phyloP scores from a whole-genome alignment of 192 early-diverging fungal genomes.

The Dimargaris verticillata region DNA sequence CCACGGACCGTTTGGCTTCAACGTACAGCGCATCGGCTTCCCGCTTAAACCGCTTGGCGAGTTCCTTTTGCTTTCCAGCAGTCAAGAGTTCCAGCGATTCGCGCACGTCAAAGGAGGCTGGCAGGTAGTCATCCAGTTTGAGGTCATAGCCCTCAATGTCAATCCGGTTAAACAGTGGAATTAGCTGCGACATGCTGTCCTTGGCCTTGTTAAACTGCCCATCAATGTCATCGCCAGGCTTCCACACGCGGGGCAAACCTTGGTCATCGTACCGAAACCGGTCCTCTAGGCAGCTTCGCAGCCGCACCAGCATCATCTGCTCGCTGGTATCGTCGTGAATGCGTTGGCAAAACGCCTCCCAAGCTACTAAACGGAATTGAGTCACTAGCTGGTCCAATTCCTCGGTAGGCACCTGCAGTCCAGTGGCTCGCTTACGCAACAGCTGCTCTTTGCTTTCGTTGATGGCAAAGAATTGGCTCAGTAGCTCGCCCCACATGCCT shows the following conservation, averaged over 20 bases:
- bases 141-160: slow-evolving; percentile 23
- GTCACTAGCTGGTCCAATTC: slow-evolving; percentile 33
- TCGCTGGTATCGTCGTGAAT: slow-evolving; percentile 72
- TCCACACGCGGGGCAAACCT: slow-evolving; percentile 90
- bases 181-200: slow-evolving; percentile 42
- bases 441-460: slow-evolving; percentile 35
- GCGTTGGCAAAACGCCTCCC: slow-evolving; percentile 53
- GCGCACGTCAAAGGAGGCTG: slow-evolving; percentile 37
- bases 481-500: slow-evolving; percentile 57
- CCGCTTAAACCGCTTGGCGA: slow-evolving; percentile 66
- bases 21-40: slow-evolving; percentile 84
- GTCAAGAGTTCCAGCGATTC: slow-evolving; percentile 42
- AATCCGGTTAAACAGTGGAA: slow-evolving; percentile 57
- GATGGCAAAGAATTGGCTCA: slow-evolving; percentile 37
- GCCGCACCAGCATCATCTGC: slow-evolving; percentile 61
- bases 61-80: slow-evolving; percentile 42
- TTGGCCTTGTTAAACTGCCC: slow-evolving; percentile 58
- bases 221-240: slow-evolving; percentile 89
- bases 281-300: slow-evolving; percentile 70
- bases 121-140: slow-evolving; percentile 14
- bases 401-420: slow-evolving; percentile 17
- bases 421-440: slow-evolving; percentile 32
- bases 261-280: slow-evolving; percentile 86
- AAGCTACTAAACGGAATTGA: slow-evolving; percentile 45
- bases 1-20: slow-evolving; percentile 91